phyloP scores from a whole-genome alignment of 192 early-diverging fungal species.

The Backusella parvicylindrica region DNA sequence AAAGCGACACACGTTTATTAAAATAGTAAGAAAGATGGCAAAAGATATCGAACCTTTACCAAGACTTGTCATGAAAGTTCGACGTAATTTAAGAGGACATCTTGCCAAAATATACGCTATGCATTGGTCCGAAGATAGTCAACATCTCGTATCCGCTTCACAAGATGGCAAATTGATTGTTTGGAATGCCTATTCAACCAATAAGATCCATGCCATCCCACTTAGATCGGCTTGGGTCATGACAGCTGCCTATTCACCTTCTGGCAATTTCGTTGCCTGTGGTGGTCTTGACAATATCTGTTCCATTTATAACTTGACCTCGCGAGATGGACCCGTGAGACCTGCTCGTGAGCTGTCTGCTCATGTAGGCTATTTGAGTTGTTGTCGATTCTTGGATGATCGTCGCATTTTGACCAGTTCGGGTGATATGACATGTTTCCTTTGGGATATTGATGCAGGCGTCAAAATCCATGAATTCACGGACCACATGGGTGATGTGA shows the following conservation, averaged over 20 bases:
- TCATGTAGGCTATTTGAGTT: conserved; percentile 95
- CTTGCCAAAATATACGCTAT: conserved; percentile 95
- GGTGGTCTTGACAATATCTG: conserved; percentile 99
- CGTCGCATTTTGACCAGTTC: conserved; percentile 94
- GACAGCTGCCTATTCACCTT: conserved; percentile 98
- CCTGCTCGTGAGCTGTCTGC: conserved; percentile 91
- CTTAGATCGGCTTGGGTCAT: conserved; percentile 99
- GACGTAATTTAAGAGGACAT: conserved; percentile 96
- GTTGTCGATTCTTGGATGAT: conserved; percentile 95
- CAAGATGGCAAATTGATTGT: conserved; percentile 99
- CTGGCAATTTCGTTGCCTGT: conserved; percentile 96
- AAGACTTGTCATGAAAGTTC: conserved; percentile 87
- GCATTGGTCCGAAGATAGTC: conserved; percentile 62
- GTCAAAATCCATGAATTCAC: conserved; percentile 93
- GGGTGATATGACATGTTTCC: conserved; percentile 98
- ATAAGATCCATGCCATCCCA: conserved; percentile 99
- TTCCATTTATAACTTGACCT: conserved; percentile 96
- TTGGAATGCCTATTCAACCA: conserved; percentile 97
- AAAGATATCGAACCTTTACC: conserved; percentile 85
- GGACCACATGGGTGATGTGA: conserved; percentile 98
- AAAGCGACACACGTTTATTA: background rate
- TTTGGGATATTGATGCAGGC: conserved; percentile 99
- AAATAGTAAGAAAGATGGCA: conserved; percentile 19
- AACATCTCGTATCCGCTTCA: conserved; percentile 94
- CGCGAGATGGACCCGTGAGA: conserved; percentile 91